phyloP scores from a whole-genome alignment of 345 rosid species.

The Brassica juncea region DNA sequence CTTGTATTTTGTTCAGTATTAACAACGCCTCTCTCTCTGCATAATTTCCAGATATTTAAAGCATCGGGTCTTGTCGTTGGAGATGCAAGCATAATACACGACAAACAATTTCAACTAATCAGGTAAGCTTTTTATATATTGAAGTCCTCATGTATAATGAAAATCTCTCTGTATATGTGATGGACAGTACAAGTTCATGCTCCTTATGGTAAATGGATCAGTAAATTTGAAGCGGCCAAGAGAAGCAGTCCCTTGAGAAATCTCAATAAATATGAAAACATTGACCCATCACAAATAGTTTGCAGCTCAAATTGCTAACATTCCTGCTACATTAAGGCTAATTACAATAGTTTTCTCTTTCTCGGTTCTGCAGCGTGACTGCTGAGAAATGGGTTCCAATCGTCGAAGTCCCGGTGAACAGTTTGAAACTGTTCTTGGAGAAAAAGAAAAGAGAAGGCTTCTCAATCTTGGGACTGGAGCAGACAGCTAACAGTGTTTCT shows the following conservation, averaged over 20 bases:
- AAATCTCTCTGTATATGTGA: no score
- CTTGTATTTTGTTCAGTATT: background rate
- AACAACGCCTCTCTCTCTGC: background rate
- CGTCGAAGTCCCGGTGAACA: slow-evolving; percentile 77
- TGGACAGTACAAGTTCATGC: background rate
- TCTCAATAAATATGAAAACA: no score
- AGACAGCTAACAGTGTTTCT: slow-evolving; percentile 83
- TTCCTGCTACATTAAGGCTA: no score
- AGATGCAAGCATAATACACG: slow-evolving; percentile 63
- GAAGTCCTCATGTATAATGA: slow-evolving; percentile 5
- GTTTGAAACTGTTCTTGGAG: slow-evolving; percentile 75
- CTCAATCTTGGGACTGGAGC: slow-evolving; percentile 90
- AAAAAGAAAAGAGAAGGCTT: slow-evolving; percentile 85
- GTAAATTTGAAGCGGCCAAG: background rate
- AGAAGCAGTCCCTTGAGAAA: no score
- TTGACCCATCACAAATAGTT: no score
- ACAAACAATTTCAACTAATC: slow-evolving; percentile 94
- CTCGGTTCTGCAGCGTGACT: slow-evolving; percentile 64
- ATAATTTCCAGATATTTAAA: slow-evolving; percentile 67
- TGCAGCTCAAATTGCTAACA: no score
- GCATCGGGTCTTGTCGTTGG: slow-evolving; percentile 77
- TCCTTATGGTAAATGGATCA: background rate
- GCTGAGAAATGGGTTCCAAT: slow-evolving; percentile 98
- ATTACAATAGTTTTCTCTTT: no score
- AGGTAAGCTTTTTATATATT: slow-evolving; percentile 54